Base-by-base conservation (phyloP, 805 yeast species). In the Metschnikowia arizonensis region DNA sequence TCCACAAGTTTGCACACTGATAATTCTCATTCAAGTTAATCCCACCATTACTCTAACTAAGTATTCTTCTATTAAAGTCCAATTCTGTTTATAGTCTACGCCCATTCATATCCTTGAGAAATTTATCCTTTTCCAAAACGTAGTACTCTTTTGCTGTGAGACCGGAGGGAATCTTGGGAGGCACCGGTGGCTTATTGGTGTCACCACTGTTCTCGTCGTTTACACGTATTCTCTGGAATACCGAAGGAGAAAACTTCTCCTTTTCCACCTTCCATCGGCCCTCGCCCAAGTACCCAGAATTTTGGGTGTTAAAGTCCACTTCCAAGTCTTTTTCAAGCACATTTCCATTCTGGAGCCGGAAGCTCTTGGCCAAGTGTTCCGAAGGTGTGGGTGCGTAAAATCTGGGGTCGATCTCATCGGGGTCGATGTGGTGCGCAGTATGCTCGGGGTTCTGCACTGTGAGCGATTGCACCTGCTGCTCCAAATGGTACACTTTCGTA, bases 311-410 rank as follows among this genome's bases (percentile, higher is more conserved):
- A 12, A 54, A 54, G 48, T 65, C 73, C 2, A 65, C 50, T 14
- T 41, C 41, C 25, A 62, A 51, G 15, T 64, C 65, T 11, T 54
- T 42, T 7, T 49, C 46, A 4, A 48, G 49, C 4, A 45, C 49
- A 2, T 47, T 45, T 5, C 64, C 64, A 37, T 48, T 49, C 44
- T 58, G 63, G 21, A 63, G 50, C 14, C 64, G 50, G 25, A 55
- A 37, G 9, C 51, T 54, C 30, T 55, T 53, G 17, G 56, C 53
- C 10, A 69, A 56, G 45, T 68, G 72, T 44, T 74, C 77, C 36
- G 66, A 63, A 2, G 80, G 79, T 0, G 76, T 66, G 3, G 80
- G 80, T 0, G 79, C 79, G 48, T 72, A 64, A 48, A 60, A 68
- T 40, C 56, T 59, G 5, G 73, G 70, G 29, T 59, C 62, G 14